A percentile compares a stretch with the other conserved stretches of the same genome.
phyloP scores from a whole-genome alignment of 2,329 filamentous ascomycete genomes.

The Tolypocladium nubicola region DNA sequence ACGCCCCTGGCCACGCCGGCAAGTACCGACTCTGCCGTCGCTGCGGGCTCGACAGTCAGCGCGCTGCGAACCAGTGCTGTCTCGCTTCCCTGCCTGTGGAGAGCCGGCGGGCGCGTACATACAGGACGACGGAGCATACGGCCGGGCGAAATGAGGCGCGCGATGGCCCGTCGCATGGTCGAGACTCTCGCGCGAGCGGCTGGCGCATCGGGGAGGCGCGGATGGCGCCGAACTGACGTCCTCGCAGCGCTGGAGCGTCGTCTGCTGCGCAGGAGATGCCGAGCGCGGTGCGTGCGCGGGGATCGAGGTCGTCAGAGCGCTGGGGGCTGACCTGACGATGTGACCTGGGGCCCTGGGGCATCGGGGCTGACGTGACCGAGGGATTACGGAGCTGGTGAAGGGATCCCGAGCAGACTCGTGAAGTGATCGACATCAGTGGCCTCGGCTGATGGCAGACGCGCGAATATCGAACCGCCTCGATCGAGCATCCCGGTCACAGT shows the following conservation, averaged over 20 bases:
- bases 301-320: neutral
- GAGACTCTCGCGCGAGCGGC: neutral
- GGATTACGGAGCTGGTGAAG: no score
- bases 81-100: no score
- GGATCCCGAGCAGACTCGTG: no score
- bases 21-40: neutral
- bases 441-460: no score
- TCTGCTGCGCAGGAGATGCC: no score
- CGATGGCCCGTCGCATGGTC: neutral
- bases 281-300: neutral
- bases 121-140: neutral
- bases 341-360: neutral
- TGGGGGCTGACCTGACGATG: neutral
- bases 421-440: no score
- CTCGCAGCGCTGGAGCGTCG: no score
- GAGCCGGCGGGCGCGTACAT: neutral
- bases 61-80: neutral
- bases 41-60: neutral
- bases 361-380: no score
- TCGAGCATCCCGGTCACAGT: no score
- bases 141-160: neutral
- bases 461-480: no score
- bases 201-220: neutral
- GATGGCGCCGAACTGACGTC: neutral
- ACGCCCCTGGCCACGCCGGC: neutral